These are phyloP conservation scores for Saprolegnia diclina DNA, from an alignment of 352 stramenopile genomes.

Conservation along the genomic window DNA sequence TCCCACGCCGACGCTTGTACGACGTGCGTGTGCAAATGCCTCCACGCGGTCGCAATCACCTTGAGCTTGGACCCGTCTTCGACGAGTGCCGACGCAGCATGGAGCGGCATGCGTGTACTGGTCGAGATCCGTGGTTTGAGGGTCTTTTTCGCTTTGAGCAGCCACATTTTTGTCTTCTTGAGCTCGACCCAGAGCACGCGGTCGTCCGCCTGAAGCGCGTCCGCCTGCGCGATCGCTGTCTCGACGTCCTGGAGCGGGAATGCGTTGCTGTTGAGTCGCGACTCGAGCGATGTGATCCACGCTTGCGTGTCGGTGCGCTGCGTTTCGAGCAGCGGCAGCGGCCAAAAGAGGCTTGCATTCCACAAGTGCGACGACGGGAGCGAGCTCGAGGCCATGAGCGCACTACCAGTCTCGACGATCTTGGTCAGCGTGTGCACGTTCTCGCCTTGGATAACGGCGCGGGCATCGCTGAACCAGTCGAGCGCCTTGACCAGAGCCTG, in stretches of 20 bases:
- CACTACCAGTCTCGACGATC: conserved; percentile 48
- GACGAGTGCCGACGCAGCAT: conserved; percentile 53
- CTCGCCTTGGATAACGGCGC: conserved; percentile 70
- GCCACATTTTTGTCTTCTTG: conserved; percentile 73
- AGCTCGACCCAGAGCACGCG: conserved; percentile 66
- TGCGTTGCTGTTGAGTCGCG: neutral
- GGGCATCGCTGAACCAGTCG: conserved; percentile 67
- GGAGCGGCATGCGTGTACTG: conserved; percentile 56
- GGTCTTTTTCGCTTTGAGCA: conserved; percentile 80
- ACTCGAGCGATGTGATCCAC: conserved; percentile 34
- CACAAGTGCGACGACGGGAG: too few species aligned
- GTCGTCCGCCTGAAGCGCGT: conserved; percentile 17
- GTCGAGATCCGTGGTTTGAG: conserved; percentile 68
- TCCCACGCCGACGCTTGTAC: conserved; percentile 79
- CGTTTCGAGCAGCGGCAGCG: conserved; percentile 54
- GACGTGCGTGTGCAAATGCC: conserved; percentile 73
- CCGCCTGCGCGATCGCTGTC: neutral
- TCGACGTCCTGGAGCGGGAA: neutral
- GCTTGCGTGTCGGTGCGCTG: conserved; percentile 60
- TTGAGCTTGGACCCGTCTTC: conserved; percentile 75
- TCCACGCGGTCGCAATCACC: conserved; percentile 67
- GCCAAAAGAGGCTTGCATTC: conserved; percentile 47
- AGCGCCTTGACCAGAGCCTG: conserved; percentile 28
- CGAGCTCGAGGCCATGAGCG: conserved; percentile 29
- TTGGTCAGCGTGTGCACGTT: conserved; percentile 56